Conservation (phyloP, 2,329 filamentous ascomycete species). For the Fusarium pseudoanthophilum region DNA sequence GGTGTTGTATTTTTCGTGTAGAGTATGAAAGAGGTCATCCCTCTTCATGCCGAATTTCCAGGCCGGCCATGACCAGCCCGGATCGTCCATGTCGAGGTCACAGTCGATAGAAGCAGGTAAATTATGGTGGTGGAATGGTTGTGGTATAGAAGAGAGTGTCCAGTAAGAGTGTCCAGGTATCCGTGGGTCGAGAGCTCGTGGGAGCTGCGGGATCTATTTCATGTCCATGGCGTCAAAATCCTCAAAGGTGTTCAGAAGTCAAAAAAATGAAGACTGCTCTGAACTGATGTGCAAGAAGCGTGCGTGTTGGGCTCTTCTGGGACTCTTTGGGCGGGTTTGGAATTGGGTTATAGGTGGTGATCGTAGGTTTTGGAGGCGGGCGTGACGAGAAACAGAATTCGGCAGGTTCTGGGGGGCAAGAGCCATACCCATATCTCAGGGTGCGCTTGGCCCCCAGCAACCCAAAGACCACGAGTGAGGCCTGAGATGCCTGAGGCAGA, state of each 20-base stretch:
- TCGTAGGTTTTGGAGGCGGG: slow-evolving; percentile 35
- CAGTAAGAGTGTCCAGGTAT: slow-evolving; percentile 40
- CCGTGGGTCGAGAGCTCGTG: slow-evolving; percentile 40
- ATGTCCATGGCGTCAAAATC: slow-evolving; percentile 40
- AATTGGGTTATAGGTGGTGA: slow-evolving; percentile 31
- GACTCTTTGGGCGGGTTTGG: slow-evolving; percentile 9
- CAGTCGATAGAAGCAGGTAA: slow-evolving; percentile 49
- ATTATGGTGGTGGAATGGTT: slow-evolving; percentile 21
- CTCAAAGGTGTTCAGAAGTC: slow-evolving; percentile 36
- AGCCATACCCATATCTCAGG: slow-evolving; percentile 44
- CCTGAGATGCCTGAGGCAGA: slow-evolving; percentile 45
- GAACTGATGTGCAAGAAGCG: slow-evolving; percentile 30
- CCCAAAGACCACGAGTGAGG: slow-evolving; percentile 26
- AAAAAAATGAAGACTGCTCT: slow-evolving; percentile 32
- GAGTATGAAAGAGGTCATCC: slow-evolving; percentile 66
- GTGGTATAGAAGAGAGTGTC: slow-evolving; percentile 28
- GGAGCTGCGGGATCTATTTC: slow-evolving; percentile 44
- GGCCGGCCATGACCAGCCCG: slow-evolving; percentile 64
- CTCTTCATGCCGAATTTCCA: slow-evolving; percentile 73
- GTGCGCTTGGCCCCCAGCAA: slow-evolving; percentile 37
- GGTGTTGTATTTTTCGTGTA: slow-evolving; percentile 71
- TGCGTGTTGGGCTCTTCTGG: slow-evolving; percentile 27
- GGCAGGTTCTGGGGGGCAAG: slow-evolving; percentile 40
- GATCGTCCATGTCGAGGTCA: slow-evolving; percentile 68
- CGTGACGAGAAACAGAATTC: slow-evolving; percentile 43